phyloP scores from a whole-genome alignment of 2,329 filamentous ascomycete species.

The Zymoseptoria brevis region DNA sequence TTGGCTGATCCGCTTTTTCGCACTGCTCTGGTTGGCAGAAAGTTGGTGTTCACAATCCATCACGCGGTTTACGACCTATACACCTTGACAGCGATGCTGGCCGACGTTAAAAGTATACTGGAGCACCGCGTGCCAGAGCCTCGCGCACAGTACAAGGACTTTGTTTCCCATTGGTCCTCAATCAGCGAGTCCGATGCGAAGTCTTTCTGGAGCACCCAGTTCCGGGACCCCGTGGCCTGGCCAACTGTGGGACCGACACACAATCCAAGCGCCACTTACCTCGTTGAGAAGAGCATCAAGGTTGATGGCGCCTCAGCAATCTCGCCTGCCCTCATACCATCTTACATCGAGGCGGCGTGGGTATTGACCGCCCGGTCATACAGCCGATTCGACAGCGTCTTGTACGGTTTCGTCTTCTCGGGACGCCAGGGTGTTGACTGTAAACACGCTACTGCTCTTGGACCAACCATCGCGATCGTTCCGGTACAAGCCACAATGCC shows the following conservation, averaged over 20 bases:
- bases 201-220: background rate
- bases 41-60: background rate
- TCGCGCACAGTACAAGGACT: background rate
- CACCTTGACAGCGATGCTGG: background rate
- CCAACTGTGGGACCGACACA: background rate
- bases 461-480: conserved; percentile 23
- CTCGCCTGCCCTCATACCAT: background rate
- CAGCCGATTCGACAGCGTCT: background rate
- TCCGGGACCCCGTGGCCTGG: background rate
- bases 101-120: background rate
- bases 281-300: background rate
- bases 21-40: background rate
- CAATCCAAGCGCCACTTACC: background rate
- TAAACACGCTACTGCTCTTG: background rate
- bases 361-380: background rate
- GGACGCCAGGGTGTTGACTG: background rate
- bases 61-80: background rate
- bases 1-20: background rate
- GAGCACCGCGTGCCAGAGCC: background rate
- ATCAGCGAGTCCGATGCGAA: background rate
- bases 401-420: background rate
- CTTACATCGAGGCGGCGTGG: background rate
- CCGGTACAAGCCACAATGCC: background rate
- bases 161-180: background rate
- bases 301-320: background rate